Base-by-base conservation (phyloP, 805 yeast genomes). In the Nakazawaea holstii region DNA sequence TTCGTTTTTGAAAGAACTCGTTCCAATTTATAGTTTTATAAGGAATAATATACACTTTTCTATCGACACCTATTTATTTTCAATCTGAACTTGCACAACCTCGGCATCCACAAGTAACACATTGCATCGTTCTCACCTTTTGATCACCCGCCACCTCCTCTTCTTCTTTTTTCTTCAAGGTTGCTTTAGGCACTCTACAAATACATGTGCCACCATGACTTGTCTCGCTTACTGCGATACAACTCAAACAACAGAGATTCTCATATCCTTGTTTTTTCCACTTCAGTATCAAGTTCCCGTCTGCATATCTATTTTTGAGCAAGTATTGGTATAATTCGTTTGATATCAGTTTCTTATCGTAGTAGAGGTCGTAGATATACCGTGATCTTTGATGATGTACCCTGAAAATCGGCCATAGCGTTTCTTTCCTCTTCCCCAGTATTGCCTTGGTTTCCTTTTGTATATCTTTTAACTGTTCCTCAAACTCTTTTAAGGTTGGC, bases 51-150 rank as follows among this genome's bases (percentile, higher is more conserved):
- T 11, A 24, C 20, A 31, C 24, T 30, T 2, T 39, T 6, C 8
- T 6, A 26, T 17, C 15, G 15, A 13, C 15, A 6, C 28, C 26
- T 10, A 9, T 28, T 8, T n/a, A n/a, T 24, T 4, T 13, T 64
- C 59, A 87, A 59, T 86, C 94, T 15, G 80, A 73, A 57, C 90
- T 84, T 2, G 92, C 78, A 60, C 96, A 88, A 6, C 96, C 96
- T 51, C 74, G 68, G 57, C 96, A 88, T 0, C 96, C 96, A 69
- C 96, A 88, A 29, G 82, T 85, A 6, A 84, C 73, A 61, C 95
- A 88, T 53, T 82, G 76, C 11, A 76, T 68, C 50, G 70, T 69
- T 32, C 66, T 62, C 7, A 57, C 54, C 6, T 57, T 43, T 37
- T 43, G 32, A 2, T 57, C 63, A 4, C 64, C 53, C 63, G 33